phyloP scores from a whole-genome alignment of 371 early-diverging fungal genomes.

The Lichtheimia hyalospora region DNA sequence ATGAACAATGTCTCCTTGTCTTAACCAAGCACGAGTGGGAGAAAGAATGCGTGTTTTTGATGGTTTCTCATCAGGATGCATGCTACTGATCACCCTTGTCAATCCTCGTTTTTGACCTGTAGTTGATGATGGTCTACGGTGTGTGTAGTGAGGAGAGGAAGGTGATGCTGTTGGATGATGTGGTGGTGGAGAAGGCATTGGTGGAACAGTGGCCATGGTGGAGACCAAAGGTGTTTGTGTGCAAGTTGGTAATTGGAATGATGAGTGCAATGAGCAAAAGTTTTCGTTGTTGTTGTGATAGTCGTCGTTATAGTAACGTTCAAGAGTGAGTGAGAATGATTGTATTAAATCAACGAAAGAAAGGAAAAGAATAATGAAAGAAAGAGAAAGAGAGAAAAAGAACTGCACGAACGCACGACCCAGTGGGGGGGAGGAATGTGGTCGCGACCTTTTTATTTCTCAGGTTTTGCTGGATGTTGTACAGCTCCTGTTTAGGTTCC shows the following conservation, averaged over 20 bases:
- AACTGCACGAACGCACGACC: slow-evolving; percentile 1
- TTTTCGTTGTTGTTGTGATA: too few relatives aligned
- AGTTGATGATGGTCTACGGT: neutral
- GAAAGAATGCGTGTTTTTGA: slow-evolving; percentile 1
- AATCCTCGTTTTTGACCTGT: neutral
- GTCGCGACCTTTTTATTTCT: slow-evolving; percentile 1
- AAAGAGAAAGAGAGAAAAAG: slow-evolving; percentile 3
- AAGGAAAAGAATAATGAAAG: neutral
- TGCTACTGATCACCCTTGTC: neutral
- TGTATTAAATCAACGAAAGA: neutral
- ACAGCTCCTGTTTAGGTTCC: too few relatives aligned
- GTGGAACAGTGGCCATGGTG: neutral
- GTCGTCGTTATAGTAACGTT: too few relatives aligned
- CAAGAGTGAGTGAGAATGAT: too few relatives aligned
- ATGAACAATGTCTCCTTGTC: slow-evolving; percentile 18
- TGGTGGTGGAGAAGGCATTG: neutral
- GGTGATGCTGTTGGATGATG: neutral
- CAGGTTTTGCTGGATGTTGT: too few relatives aligned
- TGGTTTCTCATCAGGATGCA: neutral
- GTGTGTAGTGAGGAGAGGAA: neutral
- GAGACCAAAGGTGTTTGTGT: neutral
- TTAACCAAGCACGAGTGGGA: neutral
- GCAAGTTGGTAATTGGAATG: neutral
- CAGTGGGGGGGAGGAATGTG: neutral
- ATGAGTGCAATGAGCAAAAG: neutral